Evolutionary conservation across 2,329 filamentous ascomycete species (phyloP), one percentile per base, ranked within the genome.

Genomic region (Lojkania enalia): DNA sequence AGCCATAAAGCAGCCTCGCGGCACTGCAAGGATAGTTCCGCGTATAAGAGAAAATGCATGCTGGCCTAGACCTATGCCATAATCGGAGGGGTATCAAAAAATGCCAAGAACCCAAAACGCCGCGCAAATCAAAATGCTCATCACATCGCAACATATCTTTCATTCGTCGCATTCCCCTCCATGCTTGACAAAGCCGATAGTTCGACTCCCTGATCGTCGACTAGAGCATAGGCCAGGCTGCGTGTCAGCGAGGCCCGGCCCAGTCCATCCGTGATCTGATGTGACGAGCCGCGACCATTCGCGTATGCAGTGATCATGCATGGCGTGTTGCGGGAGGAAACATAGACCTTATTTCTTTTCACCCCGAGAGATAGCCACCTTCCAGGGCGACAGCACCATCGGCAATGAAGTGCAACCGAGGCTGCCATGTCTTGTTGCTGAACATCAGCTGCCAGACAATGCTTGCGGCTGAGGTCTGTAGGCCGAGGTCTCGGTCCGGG

Each of bases 1-100:
- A 59, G 61, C 60, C 59, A 63, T 55, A 33, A 45, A 45, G 44
- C 40, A 54, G 54, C 52, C 49, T 54, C 48, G 49, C 55, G 54
- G 53, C 47, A 55, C 57, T 35, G 46, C 45, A 47, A 54, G 57
- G 44, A 47, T 45, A 49, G 43, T 46, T 48, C 52, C 53, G 52
- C 56, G 51, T 54, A 58, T 54, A 39, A 51, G n/a, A 49, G 46
- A 51, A 48, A 31, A 31, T n/a, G 46, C 49, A 41, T 48, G 44
- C 46, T 48, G 44, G 46, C 38, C 47, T 48, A 51, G 50, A 41
- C 27, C 41, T 30, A 37, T 49, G 45, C 48, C 40, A 25, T 33
- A 30, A 48, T 49, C 46, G 47, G 44, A 51, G 43, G 52, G 51
- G 52, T 57, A 55, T 57, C 42, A 44, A 37, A 27, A 49, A 48